Base-by-base conservation (phyloP, 352 stramenopile species). In the Phytophthora sojae region DNA sequence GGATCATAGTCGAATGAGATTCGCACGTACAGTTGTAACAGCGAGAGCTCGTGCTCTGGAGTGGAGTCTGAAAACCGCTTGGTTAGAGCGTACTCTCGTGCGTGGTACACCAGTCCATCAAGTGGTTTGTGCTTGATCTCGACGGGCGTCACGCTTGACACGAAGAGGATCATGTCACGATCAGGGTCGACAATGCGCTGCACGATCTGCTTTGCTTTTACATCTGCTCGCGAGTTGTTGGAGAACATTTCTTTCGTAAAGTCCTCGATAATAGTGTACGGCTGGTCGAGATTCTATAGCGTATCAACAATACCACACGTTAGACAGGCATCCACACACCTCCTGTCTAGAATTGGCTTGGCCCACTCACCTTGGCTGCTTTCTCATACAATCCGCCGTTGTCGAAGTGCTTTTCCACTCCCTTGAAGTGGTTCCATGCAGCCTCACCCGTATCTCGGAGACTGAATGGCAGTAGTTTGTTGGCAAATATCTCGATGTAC, bases 11-110 rank as follows among this genome's bases (percentile, higher is more conserved):
- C 74, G 15, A 83, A 77, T 4, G 79, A 81, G 35, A 85, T 76
- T 8, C 86, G 71, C 17, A 77, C 70, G 47, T 80, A 86, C 53
- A 78, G 79, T 57, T 89, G 79, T 54, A 92, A 61, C 11, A 90
- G 75, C 23, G 80, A 75, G 19, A 74, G 57, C 5, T 85, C 72
- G 26, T 67, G 49, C 51, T 75, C 64, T 2, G 49, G 26, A n/a
- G 72, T 67, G 6, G 78, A 81, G 0, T 54, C 47, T 5, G 55
- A 62, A 26, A 81, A 72, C 29, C 61, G 77, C 52, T 81, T 82
- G 21, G 88, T 72, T 25, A 92, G 52, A 49, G 86, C 70, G 21
- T 74, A 77, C 53, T 67, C 57, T 52, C 65, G 45, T 0, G 52
- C 50, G 15, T 73, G 69, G 42, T 73, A 77, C 4, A 54, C 57